These are phyloP conservation scores for Scutellaria baicalensis DNA, from an alignment of 257 asterid genomes.

Conservation along the genomic window DNA sequence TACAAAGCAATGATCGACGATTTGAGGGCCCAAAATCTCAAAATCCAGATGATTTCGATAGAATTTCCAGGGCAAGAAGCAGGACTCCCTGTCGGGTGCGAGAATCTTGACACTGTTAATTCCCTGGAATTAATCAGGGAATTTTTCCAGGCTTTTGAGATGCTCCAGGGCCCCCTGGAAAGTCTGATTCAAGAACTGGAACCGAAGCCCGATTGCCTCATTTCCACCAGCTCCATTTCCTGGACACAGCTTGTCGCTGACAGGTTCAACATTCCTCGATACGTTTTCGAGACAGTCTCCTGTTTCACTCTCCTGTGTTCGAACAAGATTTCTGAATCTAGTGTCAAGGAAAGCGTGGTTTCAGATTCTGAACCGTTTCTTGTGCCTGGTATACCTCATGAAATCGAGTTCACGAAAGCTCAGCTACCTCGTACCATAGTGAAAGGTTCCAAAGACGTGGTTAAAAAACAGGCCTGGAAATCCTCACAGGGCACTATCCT, in stretches of 20 bases:
- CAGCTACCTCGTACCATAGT: slow-evolving; percentile 19
- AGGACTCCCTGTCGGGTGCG: slow-evolving; percentile 51
- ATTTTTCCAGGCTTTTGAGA: slow-evolving; percentile 21
- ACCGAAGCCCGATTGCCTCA: slow-evolving; percentile 31
- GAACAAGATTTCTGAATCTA: not conserved
- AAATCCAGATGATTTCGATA: slow-evolving; percentile 22
- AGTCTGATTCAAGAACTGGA: slow-evolving; percentile 10
- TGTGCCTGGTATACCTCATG: slow-evolving; percentile 36
- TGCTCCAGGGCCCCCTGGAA: slow-evolving; percentile 24
- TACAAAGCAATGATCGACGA: not conserved
- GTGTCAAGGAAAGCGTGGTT: not conserved
- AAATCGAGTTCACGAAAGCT: slow-evolving; percentile 23
- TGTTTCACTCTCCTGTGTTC: slow-evolving; percentile 39
- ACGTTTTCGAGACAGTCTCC: slow-evolving; percentile 36
- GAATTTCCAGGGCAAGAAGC: slow-evolving; percentile 37
- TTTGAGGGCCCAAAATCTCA: slow-evolving; percentile 10
- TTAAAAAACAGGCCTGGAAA: slow-evolving; percentile 3
- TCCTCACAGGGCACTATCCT: slow-evolving; percentile 25
- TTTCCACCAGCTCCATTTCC: slow-evolving; percentile 33
- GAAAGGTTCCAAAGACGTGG: slow-evolving; percentile 4
- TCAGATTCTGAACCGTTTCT: slow-evolving; percentile 18
- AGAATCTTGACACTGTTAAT: slow-evolving; percentile 37
- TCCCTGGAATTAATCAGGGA: slow-evolving; percentile 10
- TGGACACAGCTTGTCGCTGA: slow-evolving; percentile 41
- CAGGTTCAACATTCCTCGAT: slow-evolving; percentile 31